Conservation (phyloP, 2,329 filamentous ascomycete species). For the Penicillium expansum region DNA sequence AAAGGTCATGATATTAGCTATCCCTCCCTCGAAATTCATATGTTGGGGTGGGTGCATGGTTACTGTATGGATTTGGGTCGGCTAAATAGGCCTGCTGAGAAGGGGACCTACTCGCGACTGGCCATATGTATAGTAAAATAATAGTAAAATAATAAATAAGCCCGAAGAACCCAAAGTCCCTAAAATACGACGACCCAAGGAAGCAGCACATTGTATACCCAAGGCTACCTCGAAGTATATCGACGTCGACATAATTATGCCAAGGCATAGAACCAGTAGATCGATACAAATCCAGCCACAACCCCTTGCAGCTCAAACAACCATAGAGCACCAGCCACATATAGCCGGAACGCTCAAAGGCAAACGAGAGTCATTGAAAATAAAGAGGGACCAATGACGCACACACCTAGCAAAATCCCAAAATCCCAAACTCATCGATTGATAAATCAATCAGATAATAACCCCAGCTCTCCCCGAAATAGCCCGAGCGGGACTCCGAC, state of each 20-base stretch:
- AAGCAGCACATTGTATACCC: not conserved
- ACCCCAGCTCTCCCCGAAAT: conserved; percentile 1
- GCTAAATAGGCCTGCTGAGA: not conserved
- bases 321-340: not conserved
- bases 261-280: not conserved
- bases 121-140: too few species aligned
- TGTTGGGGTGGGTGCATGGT: not conserved
- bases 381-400: too few species aligned
- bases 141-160: not conserved
- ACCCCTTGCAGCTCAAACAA: not conserved
- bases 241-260: not conserved
- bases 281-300: not conserved
- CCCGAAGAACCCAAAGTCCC: not conserved
- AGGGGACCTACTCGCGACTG: not conserved
- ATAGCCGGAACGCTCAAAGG: not conserved
- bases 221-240: too few species aligned
- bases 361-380: too few species aligned
- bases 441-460: conserved; percentile 11
- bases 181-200: not conserved
- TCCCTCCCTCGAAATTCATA: not conserved
- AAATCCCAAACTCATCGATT: not conserved
- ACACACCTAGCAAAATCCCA: not conserved
- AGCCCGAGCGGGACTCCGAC: conserved; percentile 3
- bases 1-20: too few species aligned
- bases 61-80: not conserved